phyloP scores from a whole-genome alignment of 805 yeast species.

The Cyberlindnera maritima region DNA sequence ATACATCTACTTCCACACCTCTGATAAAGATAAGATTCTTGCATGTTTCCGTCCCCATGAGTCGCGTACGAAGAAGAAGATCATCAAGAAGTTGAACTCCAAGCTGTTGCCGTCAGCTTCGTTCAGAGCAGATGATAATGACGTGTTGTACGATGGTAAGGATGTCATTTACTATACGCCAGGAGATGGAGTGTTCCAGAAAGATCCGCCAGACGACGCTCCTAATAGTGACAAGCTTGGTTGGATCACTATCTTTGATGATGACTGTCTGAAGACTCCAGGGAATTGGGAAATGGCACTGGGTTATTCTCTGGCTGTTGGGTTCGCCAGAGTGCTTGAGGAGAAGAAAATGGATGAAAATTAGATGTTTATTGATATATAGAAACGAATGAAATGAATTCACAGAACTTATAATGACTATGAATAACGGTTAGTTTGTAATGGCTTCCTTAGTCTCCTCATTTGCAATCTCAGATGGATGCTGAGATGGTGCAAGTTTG shows the following conservation, averaged over 20 bases:
- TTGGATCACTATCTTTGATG: constrained; percentile 63
- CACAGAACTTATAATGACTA: background rate
- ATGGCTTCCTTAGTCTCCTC: constrained; percentile 4
- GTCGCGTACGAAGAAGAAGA: constrained; percentile 36
- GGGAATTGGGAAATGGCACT: constrained; percentile 56
- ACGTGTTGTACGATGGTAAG: constrained; percentile 1
- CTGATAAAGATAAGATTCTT: constrained; percentile 31
- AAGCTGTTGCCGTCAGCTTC: background rate
- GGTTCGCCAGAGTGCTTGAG: constrained; percentile 36
- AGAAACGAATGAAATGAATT: background rate
- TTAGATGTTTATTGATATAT: background rate
- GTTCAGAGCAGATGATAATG: constrained; percentile 3
- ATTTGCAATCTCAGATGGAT: constrained; percentile 2
- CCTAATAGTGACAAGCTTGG: constrained; percentile 61
- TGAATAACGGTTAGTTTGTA: background rate
- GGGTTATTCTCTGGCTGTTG: constrained; percentile 52
- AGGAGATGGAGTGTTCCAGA: constrained; percentile 53
- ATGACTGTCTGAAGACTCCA: constrained; percentile 29
- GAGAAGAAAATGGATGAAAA: constrained; percentile 10
- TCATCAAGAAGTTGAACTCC: constrained; percentile 31
- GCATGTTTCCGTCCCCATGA: constrained; percentile 34
- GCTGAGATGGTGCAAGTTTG: constrained; percentile 22
- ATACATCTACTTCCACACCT: constrained; percentile 29
- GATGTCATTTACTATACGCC: constrained; percentile 29
- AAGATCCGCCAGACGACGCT: constrained; percentile 54